Conservation (phyloP, 2,329 filamentous ascomycete genomes). For the Hypoxylon rubiginosum region DNA sequence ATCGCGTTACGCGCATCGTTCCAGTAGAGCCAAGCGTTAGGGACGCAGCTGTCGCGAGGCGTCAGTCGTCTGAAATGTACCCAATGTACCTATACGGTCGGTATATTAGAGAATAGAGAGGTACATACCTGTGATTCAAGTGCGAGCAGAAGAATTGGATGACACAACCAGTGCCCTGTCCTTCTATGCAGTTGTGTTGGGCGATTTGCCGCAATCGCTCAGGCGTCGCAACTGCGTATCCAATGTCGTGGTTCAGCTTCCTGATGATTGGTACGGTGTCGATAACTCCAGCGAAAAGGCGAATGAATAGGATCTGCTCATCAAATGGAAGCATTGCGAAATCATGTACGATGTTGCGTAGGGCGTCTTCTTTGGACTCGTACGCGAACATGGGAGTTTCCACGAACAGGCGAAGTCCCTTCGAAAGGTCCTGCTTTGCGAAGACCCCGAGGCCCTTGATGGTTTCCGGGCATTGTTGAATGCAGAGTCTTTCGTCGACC, state of each 20-base stretch:
- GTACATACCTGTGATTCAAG: background rate
- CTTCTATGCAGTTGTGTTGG: background rate
- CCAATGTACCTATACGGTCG: background rate
- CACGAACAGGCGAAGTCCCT: background rate
- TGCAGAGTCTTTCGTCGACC: background rate
- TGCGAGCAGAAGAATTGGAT: background rate
- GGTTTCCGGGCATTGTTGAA: background rate
- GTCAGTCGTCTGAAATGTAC: background rate
- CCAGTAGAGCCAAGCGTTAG: background rate
- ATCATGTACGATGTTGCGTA: background rate
- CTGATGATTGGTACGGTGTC: background rate
- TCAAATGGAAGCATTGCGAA: background rate
- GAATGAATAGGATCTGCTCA: background rate
- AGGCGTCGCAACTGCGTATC: no score
- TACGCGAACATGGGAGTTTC: background rate
- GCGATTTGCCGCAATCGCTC: background rate
- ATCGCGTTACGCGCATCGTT: background rate
- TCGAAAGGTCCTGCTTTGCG: background rate
- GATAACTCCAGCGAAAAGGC: background rate
- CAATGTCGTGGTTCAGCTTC: no score
- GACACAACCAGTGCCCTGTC: background rate
- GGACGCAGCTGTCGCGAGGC: background rate
- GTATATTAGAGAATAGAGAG: no score
- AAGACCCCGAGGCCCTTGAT: conserved; percentile 6
- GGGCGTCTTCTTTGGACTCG: background rate